Percentiles rank a stretch among this genome's conserved stretches.
phyloP scores from a whole-genome alignment of 768 basidiomycete genomes.

The Pleurotus citrinopileatus region DNA sequence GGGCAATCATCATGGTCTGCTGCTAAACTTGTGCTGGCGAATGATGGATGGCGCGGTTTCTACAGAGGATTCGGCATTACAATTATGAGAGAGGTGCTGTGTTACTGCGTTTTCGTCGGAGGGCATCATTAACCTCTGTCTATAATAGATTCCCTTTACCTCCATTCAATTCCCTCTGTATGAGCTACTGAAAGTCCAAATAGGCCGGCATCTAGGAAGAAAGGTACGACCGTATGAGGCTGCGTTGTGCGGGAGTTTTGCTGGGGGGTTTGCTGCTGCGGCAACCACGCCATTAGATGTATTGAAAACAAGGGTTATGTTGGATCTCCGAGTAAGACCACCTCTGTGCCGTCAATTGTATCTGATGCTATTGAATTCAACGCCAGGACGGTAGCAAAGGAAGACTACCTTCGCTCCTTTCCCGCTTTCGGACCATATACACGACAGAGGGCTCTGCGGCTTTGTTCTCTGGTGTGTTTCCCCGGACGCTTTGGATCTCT shows the following conservation, averaged over 20 bases:
- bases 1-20: conserved; percentile 60
- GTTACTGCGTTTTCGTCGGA: conserved; percentile 19
- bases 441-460: conserved; percentile 66
- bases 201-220: conserved; percentile 52
- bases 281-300: conserved; percentile 95
- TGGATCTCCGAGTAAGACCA: conserved; percentile 71
- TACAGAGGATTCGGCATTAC: conserved; percentile 88
- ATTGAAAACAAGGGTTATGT: conserved; percentile 95
- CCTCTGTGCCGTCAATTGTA: not conserved
- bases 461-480: conserved; percentile 84
- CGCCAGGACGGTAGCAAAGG: conserved; percentile 48
- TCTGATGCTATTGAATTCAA: no score
- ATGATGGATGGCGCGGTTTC: conserved; percentile 74
- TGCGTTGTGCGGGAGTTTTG: conserved; percentile 85
- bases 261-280: conserved; percentile 88
- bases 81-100: conserved; percentile 41
- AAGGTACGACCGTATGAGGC: conserved; percentile 71
- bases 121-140: conserved; percentile 22
- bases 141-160: conserved; percentile 86
- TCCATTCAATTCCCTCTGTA: conserved; percentile 96
- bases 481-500: conserved; percentile 95
- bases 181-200: conserved; percentile 73
- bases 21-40: conserved; percentile 50
- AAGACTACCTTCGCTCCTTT: conserved; percentile 50
- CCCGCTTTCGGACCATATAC: conserved; percentile 67